These are phyloP conservation scores for Podaxis rugospora DNA, from an alignment of 768 basidiomycete species.

Conservation along the genomic window DNA sequence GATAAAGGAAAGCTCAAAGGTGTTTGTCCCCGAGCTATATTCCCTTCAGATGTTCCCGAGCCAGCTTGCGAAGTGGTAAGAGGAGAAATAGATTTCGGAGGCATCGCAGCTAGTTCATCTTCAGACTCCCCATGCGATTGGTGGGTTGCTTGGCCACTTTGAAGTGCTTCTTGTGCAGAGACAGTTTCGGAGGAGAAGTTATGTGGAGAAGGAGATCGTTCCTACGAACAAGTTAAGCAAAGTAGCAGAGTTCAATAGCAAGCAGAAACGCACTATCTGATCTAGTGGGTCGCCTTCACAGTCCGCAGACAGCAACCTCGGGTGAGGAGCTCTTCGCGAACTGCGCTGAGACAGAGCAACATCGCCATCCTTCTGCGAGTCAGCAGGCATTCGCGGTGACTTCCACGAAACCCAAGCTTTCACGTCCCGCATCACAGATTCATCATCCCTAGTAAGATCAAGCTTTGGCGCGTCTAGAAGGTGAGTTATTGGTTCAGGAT, in stretches of 20 bases:
- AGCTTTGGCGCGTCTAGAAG: neutral
- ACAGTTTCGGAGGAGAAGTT: neutral
- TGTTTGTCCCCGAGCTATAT: neutral
- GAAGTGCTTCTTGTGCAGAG: neutral
- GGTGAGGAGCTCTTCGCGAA: neutral
- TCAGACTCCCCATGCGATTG: slow-evolving; percentile 1
- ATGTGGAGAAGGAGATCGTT: neutral
- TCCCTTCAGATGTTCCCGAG: neutral
- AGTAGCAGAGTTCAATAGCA: neutral
- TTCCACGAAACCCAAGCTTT: neutral
- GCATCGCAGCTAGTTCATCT: slow-evolving; percentile 7
- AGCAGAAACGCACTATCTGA: neutral
- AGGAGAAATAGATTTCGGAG: neutral
- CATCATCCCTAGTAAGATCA: neutral
- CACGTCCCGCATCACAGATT: neutral
- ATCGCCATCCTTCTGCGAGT: neutral
- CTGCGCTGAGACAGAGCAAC: neutral
- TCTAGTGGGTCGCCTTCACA: neutral
- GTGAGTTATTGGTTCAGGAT: neutral
- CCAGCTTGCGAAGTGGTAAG: neutral
- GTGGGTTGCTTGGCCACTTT: neutral
- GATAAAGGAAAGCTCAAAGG: slow-evolving; percentile 1
- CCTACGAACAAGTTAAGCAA: neutral
- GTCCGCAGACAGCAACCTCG: neutral
- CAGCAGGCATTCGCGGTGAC: neutral